A percentile compares a stretch with the other conserved stretches of the same genome.
These are phyloP conservation scores for Macrolepiota fuliginosa DNA, from an alignment of 768 basidiomycete species.

Conservation along the genomic window DNA sequence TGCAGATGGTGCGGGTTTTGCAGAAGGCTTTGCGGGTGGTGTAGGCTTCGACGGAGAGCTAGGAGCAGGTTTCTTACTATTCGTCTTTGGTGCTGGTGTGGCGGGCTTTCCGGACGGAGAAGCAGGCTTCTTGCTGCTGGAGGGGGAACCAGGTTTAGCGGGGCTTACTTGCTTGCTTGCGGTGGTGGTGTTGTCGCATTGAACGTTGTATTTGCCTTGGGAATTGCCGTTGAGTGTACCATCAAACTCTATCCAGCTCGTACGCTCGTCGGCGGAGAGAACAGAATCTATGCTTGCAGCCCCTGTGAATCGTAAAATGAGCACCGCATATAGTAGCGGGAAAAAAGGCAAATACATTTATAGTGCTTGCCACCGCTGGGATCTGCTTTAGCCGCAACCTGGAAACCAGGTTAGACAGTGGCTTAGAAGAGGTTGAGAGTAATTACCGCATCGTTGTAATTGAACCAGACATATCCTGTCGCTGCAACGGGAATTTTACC, in stretches of 20 bases:
- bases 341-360: background rate
- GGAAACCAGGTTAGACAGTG: background rate
- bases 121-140: background rate
- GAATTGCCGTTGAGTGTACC: slow-evolving; percentile 4
- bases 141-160: background rate
- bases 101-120: background rate
- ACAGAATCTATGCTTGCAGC: slow-evolving; percentile 11
- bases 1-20: too few relatives aligned
- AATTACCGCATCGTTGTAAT: slow-evolving; percentile 11
- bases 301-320: background rate
- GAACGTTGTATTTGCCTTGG: background rate
- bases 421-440: too few relatives aligned
- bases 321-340: background rate
- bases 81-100: background rate
- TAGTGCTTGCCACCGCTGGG: slow-evolving; percentile 10
- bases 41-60: background rate
- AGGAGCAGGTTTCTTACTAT: background rate
- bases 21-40: too few relatives aligned
- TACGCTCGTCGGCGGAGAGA: slow-evolving; percentile 6
- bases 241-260: slow-evolving; percentile 7
- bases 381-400: slow-evolving; percentile 9
- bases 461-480: slow-evolving; percentile 17
- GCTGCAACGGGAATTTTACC: slow-evolving; percentile 13
- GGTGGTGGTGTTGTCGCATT: background rate
- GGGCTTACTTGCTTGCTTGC: background rate